These are phyloP conservation scores for Neofusicoccum parvum DNA, from an alignment of 2,329 filamentous ascomycete genomes.

Conservation along the genomic window DNA sequence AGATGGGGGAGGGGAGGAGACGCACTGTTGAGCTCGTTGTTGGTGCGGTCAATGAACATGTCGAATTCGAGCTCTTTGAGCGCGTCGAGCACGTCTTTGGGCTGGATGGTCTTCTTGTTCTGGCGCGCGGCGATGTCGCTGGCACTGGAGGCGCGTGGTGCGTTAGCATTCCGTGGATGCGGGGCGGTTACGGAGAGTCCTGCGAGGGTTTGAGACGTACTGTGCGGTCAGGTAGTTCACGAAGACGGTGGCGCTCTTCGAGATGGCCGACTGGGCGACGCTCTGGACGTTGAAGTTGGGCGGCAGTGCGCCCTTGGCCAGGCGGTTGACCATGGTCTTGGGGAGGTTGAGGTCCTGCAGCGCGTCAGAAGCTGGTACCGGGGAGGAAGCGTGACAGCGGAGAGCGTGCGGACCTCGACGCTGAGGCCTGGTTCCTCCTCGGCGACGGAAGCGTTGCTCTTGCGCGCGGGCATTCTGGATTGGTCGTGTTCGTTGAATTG, in stretches of 20 bases:
- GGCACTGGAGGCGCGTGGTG: conserved; percentile 48
- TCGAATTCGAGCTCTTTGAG: conserved; percentile 76
- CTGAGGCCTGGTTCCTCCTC: conserved; percentile 45
- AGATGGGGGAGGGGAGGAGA: conserved; percentile 23
- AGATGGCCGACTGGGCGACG: conserved; percentile 77
- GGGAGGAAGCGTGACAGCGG: neutral
- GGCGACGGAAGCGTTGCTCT: conserved; percentile 48
- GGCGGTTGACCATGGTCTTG: conserved; percentile 77
- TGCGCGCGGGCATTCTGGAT: conserved; percentile 48
- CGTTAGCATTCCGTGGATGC: neutral
- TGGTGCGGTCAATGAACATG: conserved; percentile 69
- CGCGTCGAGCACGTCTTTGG: conserved; percentile 74
- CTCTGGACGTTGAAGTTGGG: conserved; percentile 82
- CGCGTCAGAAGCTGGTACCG: conserved; percentile 22
- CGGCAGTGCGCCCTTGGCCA: conserved; percentile 78
- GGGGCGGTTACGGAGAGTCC: too few relatives aligned
- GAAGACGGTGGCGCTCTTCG: conserved; percentile 81
- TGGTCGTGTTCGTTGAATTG: neutral
- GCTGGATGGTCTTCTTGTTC: conserved; percentile 78
- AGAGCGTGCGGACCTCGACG: conserved; percentile 42
- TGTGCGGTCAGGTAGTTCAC: conserved; percentile 76
- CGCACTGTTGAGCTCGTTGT: conserved; percentile 76
- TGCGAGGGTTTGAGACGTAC: conserved; percentile 53
- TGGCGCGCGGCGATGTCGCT: conserved; percentile 68
- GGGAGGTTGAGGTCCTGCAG: conserved; percentile 73